Conservation (phyloP, 2,329 filamentous ascomycete genomes). For the Venturia pyrina region DNA sequence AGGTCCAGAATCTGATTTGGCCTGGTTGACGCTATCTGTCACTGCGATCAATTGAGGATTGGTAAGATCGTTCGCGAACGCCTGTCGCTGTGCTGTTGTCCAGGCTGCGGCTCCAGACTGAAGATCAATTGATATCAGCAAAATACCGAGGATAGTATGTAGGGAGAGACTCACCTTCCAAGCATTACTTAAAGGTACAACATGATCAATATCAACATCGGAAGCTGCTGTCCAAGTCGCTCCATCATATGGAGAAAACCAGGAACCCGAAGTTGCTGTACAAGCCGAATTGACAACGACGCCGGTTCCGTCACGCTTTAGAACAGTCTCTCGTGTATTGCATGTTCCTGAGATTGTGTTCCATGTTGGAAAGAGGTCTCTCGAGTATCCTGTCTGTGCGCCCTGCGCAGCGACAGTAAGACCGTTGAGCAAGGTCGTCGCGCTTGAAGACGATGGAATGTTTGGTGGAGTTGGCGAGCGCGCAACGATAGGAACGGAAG, state of each 20-base stretch:
- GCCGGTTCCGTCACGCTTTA: slow-evolving; percentile 60
- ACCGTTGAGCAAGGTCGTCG: slow-evolving; percentile 46
- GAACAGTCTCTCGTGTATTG: slow-evolving; percentile 63
- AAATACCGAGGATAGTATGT: not conserved
- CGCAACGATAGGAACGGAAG: not conserved
- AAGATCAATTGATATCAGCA: not conserved
- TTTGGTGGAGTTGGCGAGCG: slow-evolving; percentile 40
- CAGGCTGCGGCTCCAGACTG: slow-evolving; percentile 62
- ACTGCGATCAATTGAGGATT: slow-evolving; percentile 72
- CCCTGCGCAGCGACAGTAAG: slow-evolving; percentile 49
- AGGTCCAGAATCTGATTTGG: slow-evolving; percentile 63
- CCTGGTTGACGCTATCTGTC: slow-evolving; percentile 64
- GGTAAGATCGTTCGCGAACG: slow-evolving; percentile 67
- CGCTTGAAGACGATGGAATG: slow-evolving; percentile 50
- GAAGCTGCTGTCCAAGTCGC: slow-evolving; percentile 56
- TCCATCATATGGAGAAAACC: slow-evolving; percentile 66
- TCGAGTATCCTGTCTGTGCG: slow-evolving; percentile 49
- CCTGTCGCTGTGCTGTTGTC: slow-evolving; percentile 56
- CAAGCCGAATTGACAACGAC: slow-evolving; percentile 53
- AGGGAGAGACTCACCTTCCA: slow-evolving; percentile 50
- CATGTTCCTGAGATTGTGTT: slow-evolving; percentile 54
- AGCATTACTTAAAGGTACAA: slow-evolving; percentile 71
- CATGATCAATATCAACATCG: slow-evolving; percentile 74
- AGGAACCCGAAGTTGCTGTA: slow-evolving; percentile 53
- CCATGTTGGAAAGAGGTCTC: slow-evolving; percentile 64